A percentile compares a stretch with the other conserved stretches of the same genome.
phyloP scores from a whole-genome alignment of 148 eudicot genomes.

The Rhododendron vialii region DNA sequence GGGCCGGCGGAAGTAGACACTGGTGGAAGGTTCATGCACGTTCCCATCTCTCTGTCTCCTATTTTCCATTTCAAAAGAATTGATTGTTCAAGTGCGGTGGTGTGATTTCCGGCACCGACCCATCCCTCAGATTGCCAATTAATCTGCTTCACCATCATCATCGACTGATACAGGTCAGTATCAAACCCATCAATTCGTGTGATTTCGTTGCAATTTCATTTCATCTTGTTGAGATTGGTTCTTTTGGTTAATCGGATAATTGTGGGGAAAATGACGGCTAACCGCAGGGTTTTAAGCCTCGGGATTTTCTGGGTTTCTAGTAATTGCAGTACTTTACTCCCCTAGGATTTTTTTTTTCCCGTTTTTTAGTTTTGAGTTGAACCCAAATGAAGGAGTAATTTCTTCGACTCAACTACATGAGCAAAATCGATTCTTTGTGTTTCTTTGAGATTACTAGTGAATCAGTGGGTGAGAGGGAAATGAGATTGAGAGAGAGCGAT shows the following conservation, averaged over 20 bases:
- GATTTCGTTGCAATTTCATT: background rate
- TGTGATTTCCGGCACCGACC: background rate
- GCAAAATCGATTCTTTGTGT: too few species aligned
- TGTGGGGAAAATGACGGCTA: background rate
- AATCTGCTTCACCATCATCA: background rate
- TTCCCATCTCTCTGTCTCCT: conserved; percentile 7
- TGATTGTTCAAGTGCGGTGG: background rate
- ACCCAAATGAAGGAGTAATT: too few species aligned
- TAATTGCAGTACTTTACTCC: background rate
- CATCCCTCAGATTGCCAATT: background rate
- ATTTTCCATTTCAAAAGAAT: background rate
- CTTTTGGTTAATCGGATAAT: background rate
- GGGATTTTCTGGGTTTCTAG: background rate
- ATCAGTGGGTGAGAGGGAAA: too few species aligned
- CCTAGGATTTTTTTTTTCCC: background rate
- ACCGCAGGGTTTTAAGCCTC: too few species aligned
- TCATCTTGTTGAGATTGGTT: background rate
- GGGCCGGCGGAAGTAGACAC: too few species aligned
- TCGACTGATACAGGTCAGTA: background rate
- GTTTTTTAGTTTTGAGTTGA: too few species aligned
- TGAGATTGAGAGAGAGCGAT: too few species aligned
- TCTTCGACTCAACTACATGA: too few species aligned
- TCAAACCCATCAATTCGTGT: background rate
- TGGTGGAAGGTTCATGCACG: conserved; percentile 20
- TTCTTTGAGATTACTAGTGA: too few species aligned